These are phyloP conservation scores for Graphilbum ipis-grandicollis DNA, from an alignment of 2,329 filamentous ascomycete genomes.

Conservation along the genomic window DNA sequence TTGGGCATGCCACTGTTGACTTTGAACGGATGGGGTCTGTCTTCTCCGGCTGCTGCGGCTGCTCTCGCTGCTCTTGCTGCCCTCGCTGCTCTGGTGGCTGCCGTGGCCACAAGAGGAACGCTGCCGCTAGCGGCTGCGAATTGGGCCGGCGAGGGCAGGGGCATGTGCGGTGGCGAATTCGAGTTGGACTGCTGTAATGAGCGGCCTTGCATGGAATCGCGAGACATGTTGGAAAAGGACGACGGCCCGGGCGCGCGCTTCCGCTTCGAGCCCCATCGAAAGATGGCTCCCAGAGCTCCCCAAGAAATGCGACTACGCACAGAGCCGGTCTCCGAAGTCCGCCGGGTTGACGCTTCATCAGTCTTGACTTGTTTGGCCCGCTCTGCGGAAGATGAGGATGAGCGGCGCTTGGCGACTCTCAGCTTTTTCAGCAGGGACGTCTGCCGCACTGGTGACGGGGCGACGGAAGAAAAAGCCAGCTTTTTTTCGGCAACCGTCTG, in stretches of 20 bases:
- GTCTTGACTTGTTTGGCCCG: neutral
- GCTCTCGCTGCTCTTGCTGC: too few relatives aligned
- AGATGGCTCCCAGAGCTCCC: constrained; percentile 40
- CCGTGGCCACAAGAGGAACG: constrained; percentile 17
- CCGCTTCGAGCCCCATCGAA: constrained; percentile 49
- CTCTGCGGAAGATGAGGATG: constrained; percentile 17
- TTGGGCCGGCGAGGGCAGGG: neutral
- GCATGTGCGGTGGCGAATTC: neutral
- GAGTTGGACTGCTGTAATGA: constrained; percentile 1
- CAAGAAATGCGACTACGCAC: constrained; percentile 34
- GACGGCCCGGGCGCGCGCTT: constrained; percentile 42
- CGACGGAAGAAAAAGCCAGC: too few relatives aligned
- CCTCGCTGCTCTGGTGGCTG: too few relatives aligned
- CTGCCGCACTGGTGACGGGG: neutral
- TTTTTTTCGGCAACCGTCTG: too few relatives aligned
- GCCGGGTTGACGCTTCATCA: neutral
- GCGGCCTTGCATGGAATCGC: constrained; percentile 58
- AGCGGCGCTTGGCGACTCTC: constrained; percentile 13
- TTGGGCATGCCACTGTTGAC: constrained; percentile 38
- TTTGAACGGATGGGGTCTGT: constrained; percentile 16
- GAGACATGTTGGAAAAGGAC: constrained; percentile 83
- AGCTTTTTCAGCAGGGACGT: constrained; percentile 4
- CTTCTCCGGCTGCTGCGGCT: too few relatives aligned
- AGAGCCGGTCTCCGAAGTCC: constrained; percentile 1
- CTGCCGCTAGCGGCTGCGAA: constrained; percentile 19